Evolutionary conservation across 192 early-diverging fungal species (phyloP), one percentile per base, ranked within the genome.

Genomic region (Backusella morwellensis): DNA sequence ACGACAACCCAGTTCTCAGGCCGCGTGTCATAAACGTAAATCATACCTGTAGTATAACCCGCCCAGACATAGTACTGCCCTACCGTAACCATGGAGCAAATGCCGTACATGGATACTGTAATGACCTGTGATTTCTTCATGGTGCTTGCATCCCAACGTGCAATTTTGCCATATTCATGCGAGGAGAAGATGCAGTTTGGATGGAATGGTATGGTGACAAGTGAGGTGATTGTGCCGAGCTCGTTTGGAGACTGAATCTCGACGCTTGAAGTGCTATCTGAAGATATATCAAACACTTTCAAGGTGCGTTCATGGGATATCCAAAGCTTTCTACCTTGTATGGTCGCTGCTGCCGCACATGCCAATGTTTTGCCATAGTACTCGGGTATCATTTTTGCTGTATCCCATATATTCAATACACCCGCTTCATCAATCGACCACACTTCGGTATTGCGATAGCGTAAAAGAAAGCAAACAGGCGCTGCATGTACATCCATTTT

Each of bases 141-240:
- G 2, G 82, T 79, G 12, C 77, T 74, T 35, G 77, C 78, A 52
- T 92, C 87, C 91, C 92, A 95, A 1, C 93, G 82, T 8, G 88
- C 85, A 9, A 96, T 85, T 70, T 88, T 93, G n/a, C 94, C 94
- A 80, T 95, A 90, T 35, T 94, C 91, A 77, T 95, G 94, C 15
- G 90, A 92, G 8, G 86, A 80, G 82, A 90, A 92, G 3, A 94
- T 88, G 36, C 85, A 72, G 2, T 73, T 75, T 52, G 14, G 66
- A 68, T 81, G 81, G 54, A 81, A 82, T 9, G 85, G 82, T 19
- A 83, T 83, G 0, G 83, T 82, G 1, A 88, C 87, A 67, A 93
- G 78, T 34, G 82, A 82, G 7, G 86, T 85, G 63, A 95, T 77
- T 35, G 85, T 85, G 2, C 92, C 91, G 8, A 89, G 71, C 26